Conservation (phyloP, 73 alveolate species). For the Paramecium tetraurelia region DNA sequence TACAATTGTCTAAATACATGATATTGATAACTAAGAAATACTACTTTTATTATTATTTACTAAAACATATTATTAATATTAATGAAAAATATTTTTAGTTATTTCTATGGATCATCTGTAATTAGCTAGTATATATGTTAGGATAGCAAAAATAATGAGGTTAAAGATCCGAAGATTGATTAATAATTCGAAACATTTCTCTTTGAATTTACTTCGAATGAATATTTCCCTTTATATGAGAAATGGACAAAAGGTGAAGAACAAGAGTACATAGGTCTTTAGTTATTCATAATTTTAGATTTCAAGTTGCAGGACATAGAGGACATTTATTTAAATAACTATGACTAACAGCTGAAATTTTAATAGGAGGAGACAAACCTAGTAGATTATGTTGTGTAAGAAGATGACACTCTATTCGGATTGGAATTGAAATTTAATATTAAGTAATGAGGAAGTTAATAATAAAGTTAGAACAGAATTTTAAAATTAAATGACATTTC, state of each 20-base stretch:
- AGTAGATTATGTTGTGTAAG: conserved; percentile 18
- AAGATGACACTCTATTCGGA: conserved; percentile 40
- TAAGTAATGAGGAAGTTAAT: background rate
- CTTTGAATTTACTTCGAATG: conserved; percentile 45
- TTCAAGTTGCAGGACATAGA: background rate
- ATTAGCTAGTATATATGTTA: background rate
- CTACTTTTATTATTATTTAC: background rate
- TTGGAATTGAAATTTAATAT: conserved; percentile 25
- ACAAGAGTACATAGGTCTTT: background rate
- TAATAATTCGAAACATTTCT: background rate
- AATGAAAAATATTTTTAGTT: conserved; percentile 18
- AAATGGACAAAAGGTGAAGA: conserved; percentile 40
- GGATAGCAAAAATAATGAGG: background rate
- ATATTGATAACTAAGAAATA: no score
- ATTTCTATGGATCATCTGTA: conserved; percentile 5
- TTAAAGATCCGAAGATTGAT: background rate
- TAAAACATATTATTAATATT: background rate
- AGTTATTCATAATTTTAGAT: background rate
- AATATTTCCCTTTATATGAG: conserved; percentile 31
- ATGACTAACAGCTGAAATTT: background rate
- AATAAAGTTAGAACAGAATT: conserved; percentile 18
- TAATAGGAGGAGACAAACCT: background rate
- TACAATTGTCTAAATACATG: background rate
- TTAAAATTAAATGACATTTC: conserved; percentile 31
- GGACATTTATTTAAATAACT: conserved; percentile 16